Percentiles rank a stretch among this genome's conserved stretches.
These are phyloP conservation scores for Pestalotiopsis sp. DNA, from an alignment of 2,329 filamentous ascomycete genomes.

Conservation along the genomic window DNA sequence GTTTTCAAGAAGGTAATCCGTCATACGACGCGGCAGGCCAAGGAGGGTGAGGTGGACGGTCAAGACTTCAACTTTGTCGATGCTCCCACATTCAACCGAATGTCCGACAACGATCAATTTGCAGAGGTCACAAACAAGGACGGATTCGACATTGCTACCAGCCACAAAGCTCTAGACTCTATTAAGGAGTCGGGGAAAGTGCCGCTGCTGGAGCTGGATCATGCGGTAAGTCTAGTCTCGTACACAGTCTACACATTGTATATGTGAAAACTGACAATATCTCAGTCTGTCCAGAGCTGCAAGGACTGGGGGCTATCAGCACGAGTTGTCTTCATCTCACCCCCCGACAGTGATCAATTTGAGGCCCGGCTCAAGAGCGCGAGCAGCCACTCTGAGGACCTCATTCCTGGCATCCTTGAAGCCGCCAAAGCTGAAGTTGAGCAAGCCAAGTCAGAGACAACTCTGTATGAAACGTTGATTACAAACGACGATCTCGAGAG, in stretches of 20 bases:
- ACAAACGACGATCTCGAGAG: constrained; percentile 53
- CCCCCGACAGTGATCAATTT: constrained; percentile 40
- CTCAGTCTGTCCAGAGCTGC: constrained; percentile 57
- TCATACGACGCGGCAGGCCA: constrained; percentile 56
- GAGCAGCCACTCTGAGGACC: constrained; percentile 46
- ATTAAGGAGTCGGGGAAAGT: constrained; percentile 61
- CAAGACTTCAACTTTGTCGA: constrained; percentile 60
- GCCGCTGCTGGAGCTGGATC: constrained; percentile 55
- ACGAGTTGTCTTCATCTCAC: constrained; percentile 56
- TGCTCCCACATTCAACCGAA: constrained; percentile 55
- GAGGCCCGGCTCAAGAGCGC: constrained; percentile 44
- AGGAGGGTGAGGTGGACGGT: constrained; percentile 54
- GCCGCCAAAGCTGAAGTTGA: constrained; percentile 41
- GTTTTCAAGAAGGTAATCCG: constrained; percentile 63
- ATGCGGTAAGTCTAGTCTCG: constrained; percentile 46
- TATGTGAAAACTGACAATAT: not conserved
- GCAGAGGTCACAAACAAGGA: constrained; percentile 57
- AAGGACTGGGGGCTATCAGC: constrained; percentile 60
- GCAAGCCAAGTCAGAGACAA: constrained; percentile 44
- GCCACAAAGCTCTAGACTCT: constrained; percentile 52
- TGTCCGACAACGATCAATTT: constrained; percentile 62
- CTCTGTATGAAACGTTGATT: constrained; percentile 52
- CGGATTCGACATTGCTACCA: constrained; percentile 58
- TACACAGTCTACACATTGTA: not conserved
- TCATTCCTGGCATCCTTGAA: constrained; percentile 46